Conservation (phyloP, 306 rosid genomes). For the Rosa persica region DNA sequence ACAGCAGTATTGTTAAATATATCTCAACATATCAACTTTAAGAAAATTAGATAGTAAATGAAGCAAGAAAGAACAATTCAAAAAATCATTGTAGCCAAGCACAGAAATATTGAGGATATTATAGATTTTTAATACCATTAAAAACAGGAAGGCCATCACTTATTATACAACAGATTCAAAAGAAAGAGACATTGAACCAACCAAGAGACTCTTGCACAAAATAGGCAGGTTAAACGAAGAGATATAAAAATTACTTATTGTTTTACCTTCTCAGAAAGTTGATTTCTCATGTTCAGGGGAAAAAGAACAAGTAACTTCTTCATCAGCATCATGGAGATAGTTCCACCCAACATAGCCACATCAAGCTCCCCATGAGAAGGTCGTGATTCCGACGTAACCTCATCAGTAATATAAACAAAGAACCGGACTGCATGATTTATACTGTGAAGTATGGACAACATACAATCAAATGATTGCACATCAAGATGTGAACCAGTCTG, state of each 20-base stretch:
- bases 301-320: conserved; percentile 63
- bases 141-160: neutral
- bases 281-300: conserved; percentile 54
- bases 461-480: conserved; percentile 64
- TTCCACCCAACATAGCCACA: conserved; percentile 39
- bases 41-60: neutral
- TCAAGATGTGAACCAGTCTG: conserved; percentile 45
- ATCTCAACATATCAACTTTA: neutral
- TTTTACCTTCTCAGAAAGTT: conserved; percentile 61
- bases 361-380: conserved; percentile 39
- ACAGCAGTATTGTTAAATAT: neutral
- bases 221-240: neutral
- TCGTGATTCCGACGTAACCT: conserved; percentile 35
- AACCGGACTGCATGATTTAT: conserved; percentile 60
- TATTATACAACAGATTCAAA: conserved; percentile 12
- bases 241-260: neutral
- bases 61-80: too few relatives aligned
- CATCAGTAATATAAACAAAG: conserved; percentile 42
- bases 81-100: neutral
- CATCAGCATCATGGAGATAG: conserved; percentile 47
- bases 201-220: neutral
- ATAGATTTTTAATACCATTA: neutral
- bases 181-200: neutral
- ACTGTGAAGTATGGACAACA: conserved; percentile 59
- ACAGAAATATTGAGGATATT: neutral